These are phyloP conservation scores for Neofusicoccum ribis DNA, from an alignment of 2,329 filamentous ascomycete genomes.

Conservation along the genomic window DNA sequence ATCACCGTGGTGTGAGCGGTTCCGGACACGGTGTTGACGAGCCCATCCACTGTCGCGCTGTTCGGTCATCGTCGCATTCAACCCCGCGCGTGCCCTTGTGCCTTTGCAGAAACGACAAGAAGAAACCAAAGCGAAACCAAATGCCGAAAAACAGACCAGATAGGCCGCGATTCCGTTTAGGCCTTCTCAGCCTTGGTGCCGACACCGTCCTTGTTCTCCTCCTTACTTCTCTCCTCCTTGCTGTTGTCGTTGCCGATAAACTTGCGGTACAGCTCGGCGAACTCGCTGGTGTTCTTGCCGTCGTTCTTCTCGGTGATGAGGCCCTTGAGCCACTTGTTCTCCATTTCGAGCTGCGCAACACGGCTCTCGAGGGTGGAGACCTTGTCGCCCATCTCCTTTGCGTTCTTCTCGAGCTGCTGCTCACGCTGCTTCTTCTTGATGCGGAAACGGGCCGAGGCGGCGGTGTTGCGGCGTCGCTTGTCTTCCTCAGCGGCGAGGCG, in stretches of 20 bases:
- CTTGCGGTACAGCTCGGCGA: constrained; percentile 36
- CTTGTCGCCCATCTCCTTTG: constrained; percentile 53
- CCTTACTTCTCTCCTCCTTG: constrained; percentile 36
- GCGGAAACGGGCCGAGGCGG: constrained; percentile 54
- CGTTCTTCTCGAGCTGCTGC: constrained; percentile 52
- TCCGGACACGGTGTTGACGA: background rate
- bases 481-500: constrained; percentile 53
- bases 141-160: background rate
- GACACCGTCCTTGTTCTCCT: constrained; percentile 38
- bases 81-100: background rate
- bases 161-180: constrained; percentile 24
- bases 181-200: constrained; percentile 31
- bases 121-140: background rate
- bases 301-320: constrained; percentile 53
- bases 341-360: constrained; percentile 52
- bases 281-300: constrained; percentile 34
- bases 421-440: constrained; percentile 59
- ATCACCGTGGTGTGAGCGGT: background rate
- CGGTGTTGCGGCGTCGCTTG: constrained; percentile 55
- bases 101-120: background rate
- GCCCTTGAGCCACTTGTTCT: constrained; percentile 55
- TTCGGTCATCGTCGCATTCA: background rate
- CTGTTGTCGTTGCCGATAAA: constrained; percentile 30
- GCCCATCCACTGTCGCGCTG: background rate
- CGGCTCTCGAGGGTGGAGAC: constrained; percentile 47